A percentile compares a stretch with the other conserved stretches of the same genome.
These are phyloP conservation scores for Candida anglica DNA, from an alignment of 805 yeast genomes.

Conservation along the genomic window DNA sequence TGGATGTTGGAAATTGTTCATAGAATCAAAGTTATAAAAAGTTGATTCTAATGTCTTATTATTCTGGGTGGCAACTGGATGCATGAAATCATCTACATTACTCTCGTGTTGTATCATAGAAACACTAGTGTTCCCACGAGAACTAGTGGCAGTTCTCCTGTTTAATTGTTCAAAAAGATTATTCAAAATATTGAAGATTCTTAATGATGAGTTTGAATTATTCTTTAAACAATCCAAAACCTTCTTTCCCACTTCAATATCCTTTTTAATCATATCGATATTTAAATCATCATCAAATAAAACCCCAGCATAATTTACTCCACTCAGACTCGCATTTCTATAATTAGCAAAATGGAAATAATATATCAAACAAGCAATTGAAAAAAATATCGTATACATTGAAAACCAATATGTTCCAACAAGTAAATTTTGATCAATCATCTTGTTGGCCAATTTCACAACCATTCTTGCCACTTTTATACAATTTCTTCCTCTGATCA, in stretches of 20 bases:
- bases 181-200: constrained; percentile 77
- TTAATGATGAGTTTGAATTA: constrained; percentile 69
- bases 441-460: constrained; percentile 73
- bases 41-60: constrained; percentile 18
- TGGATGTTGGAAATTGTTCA: constrained; percentile 24
- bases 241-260: constrained; percentile 78
- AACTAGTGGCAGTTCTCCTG: constrained; percentile 56
- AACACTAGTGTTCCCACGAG: constrained; percentile 13
- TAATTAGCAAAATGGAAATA: constrained; percentile 59
- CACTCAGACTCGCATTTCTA: constrained; percentile 16
- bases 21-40: constrained; percentile 24
- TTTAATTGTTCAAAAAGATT: constrained; percentile 77
- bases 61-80: constrained; percentile 4
- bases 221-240: constrained; percentile 69
- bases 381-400: constrained; percentile 82
- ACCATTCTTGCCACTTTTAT: constrained; percentile 80
- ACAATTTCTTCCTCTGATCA: constrained; percentile 76
- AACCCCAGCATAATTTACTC: constrained; percentile 40
- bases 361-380: constrained; percentile 81
- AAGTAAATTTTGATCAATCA: constrained; percentile 67
- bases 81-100: neutral
- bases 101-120: constrained; percentile 1
- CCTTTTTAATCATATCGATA: constrained; percentile 60
- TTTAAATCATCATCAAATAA: constrained; percentile 43
- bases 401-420: constrained; percentile 91